Conservation (phyloP, 441 rosid species). For the Corymbia citriodora region DNA sequence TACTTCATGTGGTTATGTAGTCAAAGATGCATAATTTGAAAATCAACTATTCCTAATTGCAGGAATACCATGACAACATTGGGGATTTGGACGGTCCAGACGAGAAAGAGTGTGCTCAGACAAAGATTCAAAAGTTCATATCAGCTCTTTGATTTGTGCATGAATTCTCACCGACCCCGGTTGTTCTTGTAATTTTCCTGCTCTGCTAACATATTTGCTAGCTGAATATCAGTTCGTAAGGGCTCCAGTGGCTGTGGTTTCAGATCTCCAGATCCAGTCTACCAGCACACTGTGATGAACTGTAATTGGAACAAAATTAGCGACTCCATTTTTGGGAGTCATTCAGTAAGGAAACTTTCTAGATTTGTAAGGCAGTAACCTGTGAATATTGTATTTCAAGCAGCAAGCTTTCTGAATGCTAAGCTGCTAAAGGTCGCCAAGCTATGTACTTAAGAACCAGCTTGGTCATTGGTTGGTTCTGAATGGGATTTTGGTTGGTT, state of each 20-base stretch:
- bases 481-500: neutral
- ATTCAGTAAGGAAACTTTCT: neutral
- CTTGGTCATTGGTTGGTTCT: neutral
- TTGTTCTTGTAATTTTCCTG: neutral
- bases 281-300: neutral
- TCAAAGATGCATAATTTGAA: neutral
- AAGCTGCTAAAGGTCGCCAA: neutral
- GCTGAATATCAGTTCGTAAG: neutral
- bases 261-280: neutral
- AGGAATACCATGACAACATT: conserved; percentile 94
- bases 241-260: neutral
- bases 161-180: neutral
- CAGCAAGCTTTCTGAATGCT: neutral
- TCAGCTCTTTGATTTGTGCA: conserved; percentile 40
- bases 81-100: conserved; percentile 93
- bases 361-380: neutral
- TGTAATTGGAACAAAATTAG: neutral
- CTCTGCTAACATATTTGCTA: neutral
- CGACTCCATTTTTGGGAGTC: neutral
- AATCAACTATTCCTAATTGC: neutral
- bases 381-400: neutral
- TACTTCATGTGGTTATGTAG: neutral
- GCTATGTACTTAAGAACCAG: neutral
- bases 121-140: conserved; percentile 67
- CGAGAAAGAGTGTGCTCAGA: conserved; percentile 79